phyloP scores from a whole-genome alignment of 805 yeast genomes.

The Limtongia smithiae region DNA sequence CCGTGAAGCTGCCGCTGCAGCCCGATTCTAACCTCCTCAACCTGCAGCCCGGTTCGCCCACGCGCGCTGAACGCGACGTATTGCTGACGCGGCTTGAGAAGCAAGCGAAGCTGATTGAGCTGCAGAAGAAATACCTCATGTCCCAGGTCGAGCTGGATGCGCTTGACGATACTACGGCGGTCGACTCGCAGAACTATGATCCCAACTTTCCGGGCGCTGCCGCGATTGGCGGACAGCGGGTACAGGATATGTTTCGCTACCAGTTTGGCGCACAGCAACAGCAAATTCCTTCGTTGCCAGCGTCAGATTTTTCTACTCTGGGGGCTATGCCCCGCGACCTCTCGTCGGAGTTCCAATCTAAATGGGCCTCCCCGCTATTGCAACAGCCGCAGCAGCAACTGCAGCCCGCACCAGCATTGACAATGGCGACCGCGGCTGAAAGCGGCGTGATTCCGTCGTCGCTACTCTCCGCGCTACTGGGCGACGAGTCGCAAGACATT shows the following conservation, averaged over 20 bases:
- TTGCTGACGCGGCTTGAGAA: slow-evolving; percentile 19
- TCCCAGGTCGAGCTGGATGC: slow-evolving; percentile 11
- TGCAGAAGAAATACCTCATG: slow-evolving; percentile 18
- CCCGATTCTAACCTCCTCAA: slow-evolving; percentile 7
- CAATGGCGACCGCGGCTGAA: no score
- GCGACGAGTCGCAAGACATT: not conserved
- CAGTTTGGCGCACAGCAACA: not conserved
- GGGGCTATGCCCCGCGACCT: no score
- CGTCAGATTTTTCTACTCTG: no score
- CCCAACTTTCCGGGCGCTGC: not conserved
- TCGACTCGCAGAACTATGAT: slow-evolving; percentile 1
- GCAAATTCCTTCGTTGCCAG: not conserved
- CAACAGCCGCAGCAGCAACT: no score
- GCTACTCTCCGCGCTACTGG: not conserved
- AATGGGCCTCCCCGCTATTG: no score
- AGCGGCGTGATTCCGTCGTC: not conserved
- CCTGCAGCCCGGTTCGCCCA: slow-evolving; percentile 16
- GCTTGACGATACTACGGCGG: not conserved
- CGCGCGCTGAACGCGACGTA: slow-evolving; percentile 17
- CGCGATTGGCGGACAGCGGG: not conserved
- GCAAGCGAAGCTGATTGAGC: slow-evolving; percentile 23
- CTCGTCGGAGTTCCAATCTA: slow-evolving; percentile 6
- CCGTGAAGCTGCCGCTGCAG: slow-evolving; percentile 13
- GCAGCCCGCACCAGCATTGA: no score
- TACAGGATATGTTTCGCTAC: not conserved